Conservation (phyloP, 1,284 basidiomycete species). For the Takashimella tepidaria region DNA sequence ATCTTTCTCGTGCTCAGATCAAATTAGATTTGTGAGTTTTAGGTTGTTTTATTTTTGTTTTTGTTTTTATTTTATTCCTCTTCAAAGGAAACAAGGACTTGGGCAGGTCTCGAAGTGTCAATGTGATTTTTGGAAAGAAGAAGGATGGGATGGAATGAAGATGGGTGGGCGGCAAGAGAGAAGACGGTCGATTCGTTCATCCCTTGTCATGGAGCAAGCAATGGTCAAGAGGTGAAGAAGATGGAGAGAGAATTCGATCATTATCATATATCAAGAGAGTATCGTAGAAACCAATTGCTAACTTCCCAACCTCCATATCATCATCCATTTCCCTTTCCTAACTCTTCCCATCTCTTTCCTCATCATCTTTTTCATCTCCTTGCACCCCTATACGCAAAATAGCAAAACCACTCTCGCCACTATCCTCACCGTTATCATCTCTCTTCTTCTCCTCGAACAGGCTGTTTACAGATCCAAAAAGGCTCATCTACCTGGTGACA, state of each 20-base stretch:
- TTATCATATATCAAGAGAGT: background rate
- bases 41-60: no score
- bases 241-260: no score
- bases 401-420: conserved; percentile 45
- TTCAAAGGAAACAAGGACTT: no score
- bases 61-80: no score
- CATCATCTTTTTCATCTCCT: background rate
- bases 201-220: background rate
- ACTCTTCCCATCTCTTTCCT: background rate
- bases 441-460: conserved; percentile 54
- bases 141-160: background rate
- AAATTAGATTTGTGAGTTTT: conserved; percentile 40
- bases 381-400: background rate
- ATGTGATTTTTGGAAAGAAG: background rate
- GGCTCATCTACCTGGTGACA: conserved; percentile 72
- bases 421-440: conserved; percentile 41
- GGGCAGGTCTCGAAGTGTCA: no score
- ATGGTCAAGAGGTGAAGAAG: background rate
- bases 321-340: background rate
- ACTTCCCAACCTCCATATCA: background rate
- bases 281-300: background rate
- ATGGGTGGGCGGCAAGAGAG: background rate
- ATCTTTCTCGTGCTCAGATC: conserved; percentile 35
- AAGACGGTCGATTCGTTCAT: background rate
- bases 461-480: conserved; percentile 82